Conservation (phyloP, 2,329 filamentous ascomycete species). For the Madurella mycetomatis region DNA sequence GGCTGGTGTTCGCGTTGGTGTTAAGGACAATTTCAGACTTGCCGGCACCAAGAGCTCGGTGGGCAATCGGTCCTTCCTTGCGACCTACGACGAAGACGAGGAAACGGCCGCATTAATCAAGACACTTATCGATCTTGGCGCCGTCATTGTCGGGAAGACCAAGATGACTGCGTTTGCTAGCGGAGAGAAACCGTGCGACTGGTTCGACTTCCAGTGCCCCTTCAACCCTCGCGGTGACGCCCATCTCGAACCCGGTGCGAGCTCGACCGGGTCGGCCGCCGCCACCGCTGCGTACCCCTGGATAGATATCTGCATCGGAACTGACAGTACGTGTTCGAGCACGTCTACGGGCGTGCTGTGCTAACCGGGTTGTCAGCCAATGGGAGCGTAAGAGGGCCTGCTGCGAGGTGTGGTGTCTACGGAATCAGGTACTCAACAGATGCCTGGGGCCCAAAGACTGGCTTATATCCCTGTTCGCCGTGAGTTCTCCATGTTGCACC, state of each 20-base stretch:
- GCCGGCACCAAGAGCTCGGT: not conserved
- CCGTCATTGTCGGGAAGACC: constrained; percentile 2
- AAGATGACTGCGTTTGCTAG: constrained; percentile 3
- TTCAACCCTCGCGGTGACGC: constrained; percentile 4
- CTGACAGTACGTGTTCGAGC: constrained; percentile 1
- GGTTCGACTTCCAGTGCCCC: constrained; percentile 3
- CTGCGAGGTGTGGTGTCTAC: no score
- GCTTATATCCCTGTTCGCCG: no score
- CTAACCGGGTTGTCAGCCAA: not conserved
- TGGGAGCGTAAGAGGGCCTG: no score
- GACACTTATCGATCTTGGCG: not conserved
- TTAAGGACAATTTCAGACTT: constrained; percentile 6
- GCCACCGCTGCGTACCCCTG: constrained; percentile 2
- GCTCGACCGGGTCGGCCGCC: constrained; percentile 3
- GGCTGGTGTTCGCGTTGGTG: not conserved
- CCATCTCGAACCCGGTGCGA: not conserved
- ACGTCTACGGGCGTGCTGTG: not conserved
- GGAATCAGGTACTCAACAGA: no score
- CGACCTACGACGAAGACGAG: not conserved
- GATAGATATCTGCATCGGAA: constrained; percentile 3
- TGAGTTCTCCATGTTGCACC: no score
- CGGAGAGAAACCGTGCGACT: constrained; percentile 1
- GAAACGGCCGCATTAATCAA: constrained; percentile 1
- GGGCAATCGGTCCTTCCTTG: not conserved
- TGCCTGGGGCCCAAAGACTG: no score